Percentiles rank a stretch among this genome's conserved stretches.
phyloP scores from a whole-genome alignment of 176 grass and related monocot species.

The Cymbopogon citratus region DNA sequence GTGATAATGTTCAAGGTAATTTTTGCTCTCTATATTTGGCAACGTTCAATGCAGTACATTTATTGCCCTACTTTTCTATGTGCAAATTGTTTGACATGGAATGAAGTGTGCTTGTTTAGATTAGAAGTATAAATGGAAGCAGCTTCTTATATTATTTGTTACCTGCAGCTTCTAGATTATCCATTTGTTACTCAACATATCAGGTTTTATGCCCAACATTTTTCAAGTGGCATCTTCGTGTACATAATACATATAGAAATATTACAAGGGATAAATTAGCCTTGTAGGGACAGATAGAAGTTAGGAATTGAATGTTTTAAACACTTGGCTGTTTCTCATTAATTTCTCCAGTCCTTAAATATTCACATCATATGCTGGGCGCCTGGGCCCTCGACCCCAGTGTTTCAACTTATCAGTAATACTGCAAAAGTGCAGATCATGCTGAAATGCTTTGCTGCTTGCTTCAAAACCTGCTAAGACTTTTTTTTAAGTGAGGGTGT shows the following conservation, averaged over 20 bases:
- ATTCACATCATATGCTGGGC: background rate
- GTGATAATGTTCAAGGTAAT: too few relatives aligned
- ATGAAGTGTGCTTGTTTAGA: constrained; percentile 11
- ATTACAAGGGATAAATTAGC: background rate
- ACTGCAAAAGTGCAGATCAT: background rate
- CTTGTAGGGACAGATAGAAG: background rate
- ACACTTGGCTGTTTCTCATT: background rate
- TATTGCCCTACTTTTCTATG: background rate
- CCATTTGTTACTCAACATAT: background rate
- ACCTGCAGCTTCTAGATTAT: background rate
- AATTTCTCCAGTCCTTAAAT: background rate
- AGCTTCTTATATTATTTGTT: background rate
- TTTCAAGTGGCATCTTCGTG: background rate
- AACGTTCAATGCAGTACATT: background rate
- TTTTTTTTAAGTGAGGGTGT: background rate
- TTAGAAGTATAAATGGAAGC: background rate
- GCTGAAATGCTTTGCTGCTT: background rate
- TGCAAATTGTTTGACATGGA: constrained; percentile 2
- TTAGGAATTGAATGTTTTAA: background rate
- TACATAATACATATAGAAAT: background rate
- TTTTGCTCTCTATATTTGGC: background rate
- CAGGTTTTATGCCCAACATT: background rate
- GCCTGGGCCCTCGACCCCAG: background rate
- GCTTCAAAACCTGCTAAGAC: too few relatives aligned
- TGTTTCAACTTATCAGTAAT: background rate